These are phyloP conservation scores for Clarireedia monteithiana DNA, from an alignment of 2,329 filamentous ascomycete genomes.

Conservation along the genomic window DNA sequence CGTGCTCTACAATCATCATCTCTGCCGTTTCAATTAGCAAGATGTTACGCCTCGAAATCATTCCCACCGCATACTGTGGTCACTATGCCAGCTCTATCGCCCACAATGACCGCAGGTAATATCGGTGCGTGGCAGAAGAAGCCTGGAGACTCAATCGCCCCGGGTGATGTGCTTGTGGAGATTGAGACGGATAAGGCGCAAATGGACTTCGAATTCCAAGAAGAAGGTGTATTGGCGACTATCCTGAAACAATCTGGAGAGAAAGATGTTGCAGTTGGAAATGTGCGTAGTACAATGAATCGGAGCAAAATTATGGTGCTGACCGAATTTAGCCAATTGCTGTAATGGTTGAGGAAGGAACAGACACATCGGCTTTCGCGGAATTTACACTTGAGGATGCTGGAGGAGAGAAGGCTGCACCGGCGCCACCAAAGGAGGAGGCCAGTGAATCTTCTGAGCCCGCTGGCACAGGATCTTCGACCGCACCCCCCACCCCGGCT, in stretches of 20 bases:
- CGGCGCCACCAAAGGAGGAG: conserved; percentile 59
- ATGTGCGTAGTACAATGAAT: conserved; percentile 55
- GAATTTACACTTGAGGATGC: conserved; percentile 84
- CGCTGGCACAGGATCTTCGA: conserved; percentile 46
- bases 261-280: conserved; percentile 91
- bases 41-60: conserved; percentile 56
- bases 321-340: conserved; percentile 72
- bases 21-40: conserved; percentile 47
- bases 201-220: conserved; percentile 99
- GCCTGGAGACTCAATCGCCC: conserved; percentile 74
- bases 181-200: conserved; percentile 99
- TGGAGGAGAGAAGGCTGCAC: conserved; percentile 66
- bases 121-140: conserved; percentile 99
- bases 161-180: conserved; percentile 93
- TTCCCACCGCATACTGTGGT: conserved; percentile 93
- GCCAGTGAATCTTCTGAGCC: conserved; percentile 55
- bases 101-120: conserved; percentile 94
- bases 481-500: conserved; percentile 48
- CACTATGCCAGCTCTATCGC: conserved; percentile 96
- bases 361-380: conserved; percentile 81
- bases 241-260: conserved; percentile 85
- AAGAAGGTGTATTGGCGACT: conserved; percentile 93
- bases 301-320: conserved; percentile 14
- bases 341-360: conserved; percentile 85
- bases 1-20: conserved; percentile 45